phyloP scores from a whole-genome alignment of 345 rosid genomes.

The Barbarea vulgaris region DNA sequence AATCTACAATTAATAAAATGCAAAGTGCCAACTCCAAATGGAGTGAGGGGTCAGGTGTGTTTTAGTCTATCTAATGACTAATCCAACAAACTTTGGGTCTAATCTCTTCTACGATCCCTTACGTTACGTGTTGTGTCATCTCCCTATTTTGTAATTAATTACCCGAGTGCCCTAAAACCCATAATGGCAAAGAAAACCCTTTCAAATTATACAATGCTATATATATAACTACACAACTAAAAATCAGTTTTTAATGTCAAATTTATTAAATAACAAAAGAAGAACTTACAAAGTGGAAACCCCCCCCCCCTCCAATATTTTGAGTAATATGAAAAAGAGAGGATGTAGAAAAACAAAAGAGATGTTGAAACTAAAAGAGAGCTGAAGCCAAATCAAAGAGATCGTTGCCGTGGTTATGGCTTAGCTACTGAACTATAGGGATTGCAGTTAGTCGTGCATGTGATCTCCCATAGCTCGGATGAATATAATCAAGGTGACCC shows the following conservation, averaged over 20 bases:
- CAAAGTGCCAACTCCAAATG: conserved; percentile 10
- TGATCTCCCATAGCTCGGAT: too few species aligned
- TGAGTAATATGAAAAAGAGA: too few species aligned
- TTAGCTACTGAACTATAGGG: too few species aligned
- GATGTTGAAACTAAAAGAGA: neutral
- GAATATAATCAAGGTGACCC: too few species aligned
- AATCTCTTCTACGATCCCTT: conserved; percentile 19
- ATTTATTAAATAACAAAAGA: too few species aligned
- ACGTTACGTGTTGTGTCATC: conserved; percentile 35
- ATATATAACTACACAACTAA: neutral
- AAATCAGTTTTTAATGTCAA: neutral
- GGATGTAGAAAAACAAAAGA: too few species aligned
- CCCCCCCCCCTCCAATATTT: too few species aligned
- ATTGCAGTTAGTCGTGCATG: too few species aligned
- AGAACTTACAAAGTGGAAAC: too few species aligned
- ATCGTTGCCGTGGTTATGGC: neutral
- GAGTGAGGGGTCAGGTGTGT: conserved; percentile 21
- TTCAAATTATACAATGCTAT: neutral
- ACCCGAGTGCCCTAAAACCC: neutral
- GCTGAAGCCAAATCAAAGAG: neutral
- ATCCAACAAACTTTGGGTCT: conserved; percentile 34
- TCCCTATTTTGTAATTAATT: conserved; percentile 2
- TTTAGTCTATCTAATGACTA: conserved; percentile 31
- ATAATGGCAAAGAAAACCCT: neutral
- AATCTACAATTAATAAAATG: conserved; percentile 8